phyloP scores from a whole-genome alignment of 768 basidiomycete species.

The Xerocomus potaroensis region DNA sequence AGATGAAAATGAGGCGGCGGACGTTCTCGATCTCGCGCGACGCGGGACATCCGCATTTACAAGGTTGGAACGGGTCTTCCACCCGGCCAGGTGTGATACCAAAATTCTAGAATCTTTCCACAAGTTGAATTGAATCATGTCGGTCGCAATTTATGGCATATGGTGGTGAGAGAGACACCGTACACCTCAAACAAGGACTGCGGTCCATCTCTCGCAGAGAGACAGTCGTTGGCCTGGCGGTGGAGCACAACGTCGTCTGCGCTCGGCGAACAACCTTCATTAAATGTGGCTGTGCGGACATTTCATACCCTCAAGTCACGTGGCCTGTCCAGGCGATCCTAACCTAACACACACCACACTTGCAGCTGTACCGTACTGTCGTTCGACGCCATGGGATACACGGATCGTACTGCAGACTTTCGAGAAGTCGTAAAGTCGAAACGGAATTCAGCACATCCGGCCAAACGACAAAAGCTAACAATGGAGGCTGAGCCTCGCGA shows the following conservation, averaged over 20 bases:
- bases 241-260: constrained; percentile 17
- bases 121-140: constrained; percentile 19
- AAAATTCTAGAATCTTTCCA: constrained; percentile 21
- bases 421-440: constrained; percentile 46
- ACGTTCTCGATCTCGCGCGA: constrained; percentile 48
- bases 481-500: constrained; percentile 36
- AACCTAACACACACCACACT: no score
- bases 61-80: no score
- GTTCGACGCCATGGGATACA: constrained; percentile 45
- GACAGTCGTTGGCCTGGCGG: constrained; percentile 11
- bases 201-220: constrained; percentile 34
- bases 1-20: constrained; percentile 45
- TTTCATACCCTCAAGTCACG: constrained; percentile 16
- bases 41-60: constrained; percentile 46
- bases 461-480: constrained; percentile 47
- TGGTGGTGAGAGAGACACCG: constrained; percentile 46
- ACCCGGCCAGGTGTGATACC: no score
- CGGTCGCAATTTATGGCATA: constrained; percentile 57
- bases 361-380: not conserved
- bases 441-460: constrained; percentile 37
- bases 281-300: constrained; percentile 1
- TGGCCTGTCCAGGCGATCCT: constrained; percentile 11
- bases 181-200: constrained; percentile 74
- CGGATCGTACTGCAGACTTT: constrained; percentile 62
- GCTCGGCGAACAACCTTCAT: constrained; percentile 18